phyloP scores from a whole-genome alignment of 352 stramenopile species.

The Globisporangium viniferum region DNA sequence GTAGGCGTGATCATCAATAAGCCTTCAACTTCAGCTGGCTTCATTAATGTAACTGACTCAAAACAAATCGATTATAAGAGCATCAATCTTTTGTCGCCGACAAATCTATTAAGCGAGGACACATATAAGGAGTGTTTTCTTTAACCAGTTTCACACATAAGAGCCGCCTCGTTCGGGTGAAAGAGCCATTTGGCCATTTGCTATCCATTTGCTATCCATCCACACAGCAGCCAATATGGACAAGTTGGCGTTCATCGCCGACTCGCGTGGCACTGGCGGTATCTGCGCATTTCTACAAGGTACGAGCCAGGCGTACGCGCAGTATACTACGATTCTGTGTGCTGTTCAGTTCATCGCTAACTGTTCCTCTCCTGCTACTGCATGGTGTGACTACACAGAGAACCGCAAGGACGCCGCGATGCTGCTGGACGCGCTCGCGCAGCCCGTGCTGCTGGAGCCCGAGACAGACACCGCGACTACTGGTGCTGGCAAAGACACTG shows the following conservation, averaged over 20 bases:
- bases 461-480: not conserved
- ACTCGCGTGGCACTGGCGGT: constrained; percentile 37
- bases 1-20: too few relatives aligned
- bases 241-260: constrained; percentile 28
- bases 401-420: constrained; percentile 28
- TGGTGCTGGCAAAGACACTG: constrained; percentile 15
- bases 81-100: too few relatives aligned
- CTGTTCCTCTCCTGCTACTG: not conserved
- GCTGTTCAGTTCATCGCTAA: not conserved
- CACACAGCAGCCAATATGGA: constrained; percentile 4
- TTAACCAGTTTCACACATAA: not conserved
- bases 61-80: too few relatives aligned
- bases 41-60: too few relatives aligned
- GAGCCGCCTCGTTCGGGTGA: not conserved
- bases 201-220: not conserved
- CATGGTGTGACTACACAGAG: constrained; percentile 23
- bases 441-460: constrained; percentile 18
- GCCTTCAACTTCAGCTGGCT: too few relatives aligned
- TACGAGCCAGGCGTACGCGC: not conserved
- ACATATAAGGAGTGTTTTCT: not conserved
- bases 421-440: constrained; percentile 31
- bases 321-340: too few relatives aligned
- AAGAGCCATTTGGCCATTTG: not conserved
- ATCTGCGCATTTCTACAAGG: constrained; percentile 42
- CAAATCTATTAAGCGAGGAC: too few relatives aligned